A percentile compares a stretch with the other conserved stretches of the same genome.
These are phyloP conservation scores for Euphorbia lathyris DNA, from an alignment of 345 rosid genomes.

Conservation along the genomic window DNA sequence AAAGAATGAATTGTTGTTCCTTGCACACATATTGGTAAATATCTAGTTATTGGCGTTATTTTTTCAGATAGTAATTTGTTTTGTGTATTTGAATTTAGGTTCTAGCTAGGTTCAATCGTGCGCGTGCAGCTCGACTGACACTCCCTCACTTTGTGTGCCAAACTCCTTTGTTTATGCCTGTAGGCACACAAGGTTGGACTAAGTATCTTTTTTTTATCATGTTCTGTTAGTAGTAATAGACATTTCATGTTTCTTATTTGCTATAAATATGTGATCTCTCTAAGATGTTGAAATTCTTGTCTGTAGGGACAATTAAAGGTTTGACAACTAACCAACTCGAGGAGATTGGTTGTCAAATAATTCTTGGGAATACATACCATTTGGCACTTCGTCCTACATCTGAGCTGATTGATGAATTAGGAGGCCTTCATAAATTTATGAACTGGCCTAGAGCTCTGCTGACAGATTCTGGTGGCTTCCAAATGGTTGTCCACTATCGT, in stretches of 20 bases:
- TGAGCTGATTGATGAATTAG: slow-evolving; percentile 70
- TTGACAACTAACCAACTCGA: slow-evolving; percentile 69
- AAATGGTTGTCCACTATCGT: slow-evolving; percentile 53
- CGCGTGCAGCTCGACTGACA: slow-evolving; percentile 70
- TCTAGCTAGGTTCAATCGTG: slow-evolving; percentile 70
- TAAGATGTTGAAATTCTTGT: slow-evolving; percentile 17
- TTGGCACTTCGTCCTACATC: slow-evolving; percentile 80
- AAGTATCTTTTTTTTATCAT: background rate
- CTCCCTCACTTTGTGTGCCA: slow-evolving; percentile 68
- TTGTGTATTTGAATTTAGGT: slow-evolving; percentile 28
- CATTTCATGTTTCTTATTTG: background rate
- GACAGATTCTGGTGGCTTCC: slow-evolving; percentile 91
- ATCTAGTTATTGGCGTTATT: background rate
- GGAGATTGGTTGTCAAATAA: slow-evolving; percentile 85
- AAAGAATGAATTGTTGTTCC: background rate
- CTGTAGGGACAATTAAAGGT: slow-evolving; percentile 75
- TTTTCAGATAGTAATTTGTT: background rate
- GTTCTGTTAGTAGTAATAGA: background rate
- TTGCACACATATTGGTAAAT: background rate
- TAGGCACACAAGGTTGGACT: slow-evolving; percentile 68
- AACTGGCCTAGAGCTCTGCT: slow-evolving; percentile 82
- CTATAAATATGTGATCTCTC: background rate
- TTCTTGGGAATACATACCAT: slow-evolving; percentile 84
- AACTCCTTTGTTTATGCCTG: slow-evolving; percentile 86
- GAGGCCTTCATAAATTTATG: slow-evolving; percentile 82